Percentiles rank a stretch among this genome's conserved stretches.
phyloP scores from a whole-genome alignment of 306 rosid genomes.

The Gillenia trifoliata region DNA sequence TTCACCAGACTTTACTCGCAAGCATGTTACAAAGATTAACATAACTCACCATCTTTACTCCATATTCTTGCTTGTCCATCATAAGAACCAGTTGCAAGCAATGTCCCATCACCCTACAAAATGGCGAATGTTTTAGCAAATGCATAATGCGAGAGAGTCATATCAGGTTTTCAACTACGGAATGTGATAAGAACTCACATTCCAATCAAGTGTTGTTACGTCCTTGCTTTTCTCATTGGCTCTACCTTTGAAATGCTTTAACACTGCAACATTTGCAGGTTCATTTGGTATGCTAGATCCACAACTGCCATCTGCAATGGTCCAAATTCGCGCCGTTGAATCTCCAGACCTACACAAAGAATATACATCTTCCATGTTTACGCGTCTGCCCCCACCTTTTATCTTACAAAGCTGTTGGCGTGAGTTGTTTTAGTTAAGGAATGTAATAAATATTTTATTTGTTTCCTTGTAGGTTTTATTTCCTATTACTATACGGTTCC shows the following conservation, averaged over 20 bases:
- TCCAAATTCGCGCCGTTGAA: constrained; percentile 72
- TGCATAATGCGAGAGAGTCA: background rate
- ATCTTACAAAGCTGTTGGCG: background rate
- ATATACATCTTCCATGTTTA: background rate
- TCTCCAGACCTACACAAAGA: constrained; percentile 53
- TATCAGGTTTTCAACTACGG: background rate
- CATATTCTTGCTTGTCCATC: constrained; percentile 80
- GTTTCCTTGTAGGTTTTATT: too few relatives aligned
- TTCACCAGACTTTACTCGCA: background rate
- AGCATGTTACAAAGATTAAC: background rate
- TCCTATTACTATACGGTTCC: too few relatives aligned
- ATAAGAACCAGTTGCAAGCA: constrained; percentile 69
- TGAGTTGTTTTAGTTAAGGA: too few relatives aligned
- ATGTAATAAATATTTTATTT: too few relatives aligned
- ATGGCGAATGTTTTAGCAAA: background rate
- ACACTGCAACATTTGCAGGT: constrained; percentile 33
- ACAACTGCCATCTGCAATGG: constrained; percentile 34
- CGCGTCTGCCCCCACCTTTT: background rate
- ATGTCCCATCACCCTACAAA: constrained; percentile 51
- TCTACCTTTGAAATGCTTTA: constrained; percentile 55
- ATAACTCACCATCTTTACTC: constrained; percentile 54
- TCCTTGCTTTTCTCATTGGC: constrained; percentile 63
- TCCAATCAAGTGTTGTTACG: constrained; percentile 78
- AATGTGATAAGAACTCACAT: constrained; percentile 34
- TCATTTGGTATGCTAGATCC: constrained; percentile 34